phyloP scores from a whole-genome alignment of 768 basidiomycete species.

The Auricularia auricula-judae region DNA sequence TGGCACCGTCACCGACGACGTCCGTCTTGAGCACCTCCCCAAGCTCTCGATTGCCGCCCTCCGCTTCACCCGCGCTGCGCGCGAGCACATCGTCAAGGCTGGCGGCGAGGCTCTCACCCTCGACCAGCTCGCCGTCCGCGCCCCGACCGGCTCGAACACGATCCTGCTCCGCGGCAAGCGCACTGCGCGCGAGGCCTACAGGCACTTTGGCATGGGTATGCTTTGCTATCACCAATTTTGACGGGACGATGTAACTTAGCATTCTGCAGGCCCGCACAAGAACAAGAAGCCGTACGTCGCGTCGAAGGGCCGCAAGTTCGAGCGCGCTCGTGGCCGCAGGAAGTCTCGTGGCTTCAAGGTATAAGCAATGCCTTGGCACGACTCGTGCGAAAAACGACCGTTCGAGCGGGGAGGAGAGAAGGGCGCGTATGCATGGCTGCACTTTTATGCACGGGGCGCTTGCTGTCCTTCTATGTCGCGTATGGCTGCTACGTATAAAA shows the following conservation, averaged over 20 bases:
- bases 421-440: not conserved
- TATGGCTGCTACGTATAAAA: not conserved
- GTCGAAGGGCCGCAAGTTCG: constrained; percentile 99
- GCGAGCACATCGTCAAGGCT: constrained; percentile 89
- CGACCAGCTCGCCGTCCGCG: constrained; percentile 90
- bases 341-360: constrained; percentile 97
- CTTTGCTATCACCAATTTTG: not conserved
- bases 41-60: constrained; percentile 91
- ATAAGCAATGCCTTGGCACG: constrained; percentile 29
- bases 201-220: constrained; percentile 93
- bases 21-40: constrained; percentile 74
- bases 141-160: constrained; percentile 93
- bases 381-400: not conserved
- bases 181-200: constrained; percentile 89
- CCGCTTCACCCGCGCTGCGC: constrained; percentile 85
- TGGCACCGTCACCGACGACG: constrained; percentile 91
- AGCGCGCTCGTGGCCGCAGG: constrained; percentile 97
- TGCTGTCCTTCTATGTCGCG: not conserved
- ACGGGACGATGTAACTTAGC: not conserved
- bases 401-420: not conserved
- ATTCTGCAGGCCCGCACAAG: constrained; percentile 67
- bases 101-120: constrained; percentile 93
- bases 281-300: constrained; percentile 95
- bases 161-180: constrained; percentile 85
- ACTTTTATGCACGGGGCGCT: not conserved